Evolutionary conservation across 768 basidiomycete genomes (phyloP).

Genomic region (Termitomyces titanicus): DNA sequence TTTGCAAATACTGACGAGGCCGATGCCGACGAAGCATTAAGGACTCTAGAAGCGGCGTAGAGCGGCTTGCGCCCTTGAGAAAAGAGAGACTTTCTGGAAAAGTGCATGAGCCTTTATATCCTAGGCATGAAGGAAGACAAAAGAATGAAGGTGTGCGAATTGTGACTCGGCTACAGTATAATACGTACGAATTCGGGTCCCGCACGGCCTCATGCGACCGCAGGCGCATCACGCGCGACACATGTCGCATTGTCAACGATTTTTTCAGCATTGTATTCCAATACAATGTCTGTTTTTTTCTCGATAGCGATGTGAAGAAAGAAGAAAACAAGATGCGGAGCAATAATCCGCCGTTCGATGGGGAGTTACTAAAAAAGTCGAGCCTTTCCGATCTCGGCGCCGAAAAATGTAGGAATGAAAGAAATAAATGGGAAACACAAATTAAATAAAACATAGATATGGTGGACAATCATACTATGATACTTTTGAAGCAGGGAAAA

Average conservation of each 20-base stretch:
- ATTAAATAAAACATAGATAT: background rate
- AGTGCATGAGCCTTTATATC: slow-evolving; percentile 32
- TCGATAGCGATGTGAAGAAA: background rate
- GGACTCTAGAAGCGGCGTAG: slow-evolving; percentile 52
- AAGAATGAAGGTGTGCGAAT: slow-evolving; percentile 1
- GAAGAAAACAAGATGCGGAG: background rate
- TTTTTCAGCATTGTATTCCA: slow-evolving; percentile 2
- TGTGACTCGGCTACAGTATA: slow-evolving; percentile 9
- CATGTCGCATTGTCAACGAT: background rate
- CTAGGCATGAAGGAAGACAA: slow-evolving; percentile 7
- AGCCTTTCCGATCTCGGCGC: background rate
- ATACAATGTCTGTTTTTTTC: background rate
- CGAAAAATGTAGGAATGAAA: background rate
- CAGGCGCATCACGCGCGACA: slow-evolving; percentile 6
- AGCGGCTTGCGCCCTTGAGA: slow-evolving; percentile 53
- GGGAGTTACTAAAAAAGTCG: background rate
- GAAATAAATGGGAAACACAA: background rate
- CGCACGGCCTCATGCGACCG: slow-evolving; percentile 11
- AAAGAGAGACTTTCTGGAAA: slow-evolving; percentile 49
- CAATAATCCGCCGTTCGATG: background rate
- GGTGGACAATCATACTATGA: background rate
- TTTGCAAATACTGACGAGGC: slow-evolving; percentile 46
- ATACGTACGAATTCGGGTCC: slow-evolving; percentile 16
- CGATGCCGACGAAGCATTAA: slow-evolving; percentile 45
- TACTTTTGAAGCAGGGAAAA: background rate